Evolutionary conservation across 352 stramenopile genomes (phyloP).

Genomic region (Pythium utonaiense): DNA sequence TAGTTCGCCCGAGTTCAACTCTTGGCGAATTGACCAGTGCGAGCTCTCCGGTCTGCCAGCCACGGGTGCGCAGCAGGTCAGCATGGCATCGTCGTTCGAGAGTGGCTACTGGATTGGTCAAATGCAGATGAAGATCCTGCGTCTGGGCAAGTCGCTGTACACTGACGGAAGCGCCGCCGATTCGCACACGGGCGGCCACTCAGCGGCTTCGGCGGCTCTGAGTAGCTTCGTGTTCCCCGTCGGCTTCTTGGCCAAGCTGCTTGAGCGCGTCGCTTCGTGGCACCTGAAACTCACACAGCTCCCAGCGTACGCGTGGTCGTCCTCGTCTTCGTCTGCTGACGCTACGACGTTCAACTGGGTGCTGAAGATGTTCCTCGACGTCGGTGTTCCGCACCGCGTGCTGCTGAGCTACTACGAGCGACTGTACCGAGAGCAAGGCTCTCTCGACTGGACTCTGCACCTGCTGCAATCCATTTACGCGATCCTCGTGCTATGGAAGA

Average conservation of each 20-base stretch:
- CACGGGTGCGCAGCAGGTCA: conserved; percentile 2
- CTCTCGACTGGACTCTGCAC: conserved; percentile 67
- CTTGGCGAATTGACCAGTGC: conserved; percentile 65
- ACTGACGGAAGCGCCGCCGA: conserved; percentile 51
- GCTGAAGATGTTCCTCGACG: conserved; percentile 77
- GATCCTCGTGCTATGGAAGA: conserved; percentile 80
- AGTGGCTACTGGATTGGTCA: conserved; percentile 79
- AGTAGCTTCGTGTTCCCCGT: conserved; percentile 73
- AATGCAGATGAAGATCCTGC: conserved; percentile 71
- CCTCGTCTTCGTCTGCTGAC: conserved; percentile 44
- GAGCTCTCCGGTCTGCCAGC: conserved; percentile 54
- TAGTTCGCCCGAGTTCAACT: conserved; percentile 63
- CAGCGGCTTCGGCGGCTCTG: conserved; percentile 24
- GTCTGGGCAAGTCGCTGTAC: conserved; percentile 71
- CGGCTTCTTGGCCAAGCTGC: conserved; percentile 60
- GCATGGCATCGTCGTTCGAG: conserved; percentile 49
- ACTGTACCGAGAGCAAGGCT: conserved; percentile 64
- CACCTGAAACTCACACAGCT: conserved; percentile 64
- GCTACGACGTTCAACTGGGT: conserved; percentile 78
- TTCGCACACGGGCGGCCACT: conserved; percentile 26
- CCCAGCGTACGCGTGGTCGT: conserved; percentile 32
- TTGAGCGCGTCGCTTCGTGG: conserved; percentile 79
- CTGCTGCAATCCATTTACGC: conserved; percentile 71
- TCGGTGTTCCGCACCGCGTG: conserved; percentile 68
- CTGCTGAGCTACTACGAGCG: conserved; percentile 80